These are phyloP conservation scores for Sanguinoderma infundibulare DNA, from an alignment of 1,284 basidiomycete species.

Conservation along the genomic window DNA sequence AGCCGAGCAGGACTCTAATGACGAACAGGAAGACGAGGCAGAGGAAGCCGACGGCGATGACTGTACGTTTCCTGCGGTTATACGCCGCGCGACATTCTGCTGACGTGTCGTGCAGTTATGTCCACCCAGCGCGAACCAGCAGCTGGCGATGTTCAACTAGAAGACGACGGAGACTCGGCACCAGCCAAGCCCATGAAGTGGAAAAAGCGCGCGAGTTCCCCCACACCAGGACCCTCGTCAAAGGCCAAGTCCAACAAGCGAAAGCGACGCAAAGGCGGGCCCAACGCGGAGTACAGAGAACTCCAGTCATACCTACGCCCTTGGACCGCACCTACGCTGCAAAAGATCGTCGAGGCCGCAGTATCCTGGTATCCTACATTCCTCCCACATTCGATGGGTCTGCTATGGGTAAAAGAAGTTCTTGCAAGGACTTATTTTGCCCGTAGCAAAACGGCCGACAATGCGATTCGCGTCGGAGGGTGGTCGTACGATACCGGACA, in stretches of 20 bases:
- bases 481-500: too few species aligned
- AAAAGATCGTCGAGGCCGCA: too few species aligned
- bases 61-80: slow-evolving; percentile 42
- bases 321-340: too few species aligned
- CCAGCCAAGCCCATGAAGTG: slow-evolving; percentile 23
- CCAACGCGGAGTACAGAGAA: slow-evolving; percentile 89
- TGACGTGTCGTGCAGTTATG: slow-evolving; percentile 43
- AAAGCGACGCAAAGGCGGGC: slow-evolving; percentile 32
- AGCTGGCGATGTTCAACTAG: slow-evolving; percentile 38
- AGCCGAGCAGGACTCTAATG: slow-evolving; percentile 55
- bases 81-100: too few species aligned
- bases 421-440: too few species aligned
- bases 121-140: slow-evolving; percentile 58
- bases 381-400: too few species aligned
- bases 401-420: too few species aligned
- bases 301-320: too few species aligned
- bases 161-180: slow-evolving; percentile 11
- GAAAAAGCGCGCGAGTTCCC: slow-evolving; percentile 26
- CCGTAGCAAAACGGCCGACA: too few species aligned
- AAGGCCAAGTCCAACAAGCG: slow-evolving; percentile 38
- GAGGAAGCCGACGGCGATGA: slow-evolving; percentile 36
- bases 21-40: slow-evolving; percentile 42
- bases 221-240: slow-evolving; percentile 16
- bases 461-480: too few species aligned
- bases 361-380: too few species aligned